Base-by-base conservation (phyloP, 163 green algal species). In the Scenedesmus sp. region DNA sequence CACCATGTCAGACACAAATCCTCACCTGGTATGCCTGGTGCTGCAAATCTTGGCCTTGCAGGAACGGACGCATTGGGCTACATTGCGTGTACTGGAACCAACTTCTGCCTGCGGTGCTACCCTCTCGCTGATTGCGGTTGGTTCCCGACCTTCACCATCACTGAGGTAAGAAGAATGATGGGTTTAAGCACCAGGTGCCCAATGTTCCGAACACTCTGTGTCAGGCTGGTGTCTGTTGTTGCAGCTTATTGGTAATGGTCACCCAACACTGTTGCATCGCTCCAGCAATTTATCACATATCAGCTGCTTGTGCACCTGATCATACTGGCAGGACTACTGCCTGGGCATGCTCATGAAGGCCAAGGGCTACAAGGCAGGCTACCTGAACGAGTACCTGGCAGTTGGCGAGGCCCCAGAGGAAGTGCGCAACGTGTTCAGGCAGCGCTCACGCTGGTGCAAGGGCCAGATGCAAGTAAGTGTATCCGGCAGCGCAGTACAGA, bases 31-130 rank as follows among this genome's bases (percentile, higher is more conserved):
- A 26, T 66, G 84, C 88, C 76, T 93, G 86, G 85, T 87, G 88
- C 84, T 93, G 87, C 85, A 91, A 84, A 52, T 67, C 88, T 6
- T 94, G 93, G 34, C 93, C 93, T 94, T 60, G 93, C 93, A 8
- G 93, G 93, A 84, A 95, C 93, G 4, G 66, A 76, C 26, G 66
- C 66, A 76, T 9, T 18, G 70, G 60, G 94, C 86, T 96, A 94
- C 90, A 94, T 95, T 62, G 93, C 93, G 10, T 95, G 93, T 66
- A 96, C 94, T 15, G 94, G 94, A 55, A 96, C 94, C 81, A 96
- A 96, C 92, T 96, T 95, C 82, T 90, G 89, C 74, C 89, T 96
- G n/a, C 86, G 94, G 56, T 84, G 70, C 87, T n/a, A 88, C 12
- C 77, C 94, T 1, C 89, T 95, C 55, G 74, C 82, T 5, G 89